Percentiles rank a stretch among this genome's conserved stretches.
Conservation (phyloP, 768 basidiomycete species). For the Tephrocybe sp. region DNA sequence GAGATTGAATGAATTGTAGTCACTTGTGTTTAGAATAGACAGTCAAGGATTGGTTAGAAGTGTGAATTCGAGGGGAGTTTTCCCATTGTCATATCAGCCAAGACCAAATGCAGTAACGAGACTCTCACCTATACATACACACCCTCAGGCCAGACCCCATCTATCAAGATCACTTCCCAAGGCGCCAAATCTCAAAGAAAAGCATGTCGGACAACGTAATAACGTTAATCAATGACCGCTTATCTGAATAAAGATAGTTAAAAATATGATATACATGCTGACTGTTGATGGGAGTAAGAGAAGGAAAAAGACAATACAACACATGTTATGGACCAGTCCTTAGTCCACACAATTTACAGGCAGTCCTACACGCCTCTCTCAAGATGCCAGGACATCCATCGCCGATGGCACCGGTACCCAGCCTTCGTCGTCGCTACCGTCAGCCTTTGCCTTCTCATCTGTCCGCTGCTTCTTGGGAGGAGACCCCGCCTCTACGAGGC, state of each 20-base stretch:
- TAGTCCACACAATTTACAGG: conserved; percentile 1
- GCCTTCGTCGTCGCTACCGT: conserved; percentile 27
- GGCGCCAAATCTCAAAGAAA: too few relatives aligned
- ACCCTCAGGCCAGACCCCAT: too few relatives aligned
- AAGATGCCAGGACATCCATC: conserved; percentile 16
- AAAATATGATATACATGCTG: not conserved
- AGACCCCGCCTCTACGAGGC: conserved; percentile 24
- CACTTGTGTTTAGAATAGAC: conserved; percentile 4
- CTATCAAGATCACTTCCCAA: too few relatives aligned
- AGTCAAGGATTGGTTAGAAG: conserved; percentile 9
- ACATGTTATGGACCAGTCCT: not conserved
- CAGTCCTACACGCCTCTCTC: not conserved
- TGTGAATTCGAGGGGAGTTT: not conserved
- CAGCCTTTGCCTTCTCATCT: conserved; percentile 17
- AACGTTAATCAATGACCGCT: not conserved
- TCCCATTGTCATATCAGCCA: conserved; percentile 10
- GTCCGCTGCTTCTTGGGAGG: conserved; percentile 35
- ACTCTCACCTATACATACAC: not conserved
- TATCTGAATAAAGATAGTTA: conserved; percentile 5
- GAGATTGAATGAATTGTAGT: too few relatives aligned
- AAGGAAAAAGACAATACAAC: conserved; percentile 5
- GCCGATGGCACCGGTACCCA: conserved; percentile 26
- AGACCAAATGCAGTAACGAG: not conserved
- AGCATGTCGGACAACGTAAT: not conserved
- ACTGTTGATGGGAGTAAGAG: not conserved